Evolutionary conservation across 176 grass and related monocot species (phyloP).

Genomic region (Lolium rigidum): DNA sequence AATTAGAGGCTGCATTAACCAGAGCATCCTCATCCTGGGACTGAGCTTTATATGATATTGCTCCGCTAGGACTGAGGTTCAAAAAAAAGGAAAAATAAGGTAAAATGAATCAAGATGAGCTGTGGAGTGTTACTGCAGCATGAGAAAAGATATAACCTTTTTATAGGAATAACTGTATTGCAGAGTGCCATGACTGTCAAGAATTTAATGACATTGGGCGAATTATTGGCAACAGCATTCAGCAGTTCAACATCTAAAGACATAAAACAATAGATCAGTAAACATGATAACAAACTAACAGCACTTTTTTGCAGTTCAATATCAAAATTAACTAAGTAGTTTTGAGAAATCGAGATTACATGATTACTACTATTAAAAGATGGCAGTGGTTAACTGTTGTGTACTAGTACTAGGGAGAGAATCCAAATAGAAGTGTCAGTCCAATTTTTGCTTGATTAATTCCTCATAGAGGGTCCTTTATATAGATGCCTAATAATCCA

Average conservation of each 20-base stretch:
- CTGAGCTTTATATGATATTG: conserved; percentile 90
- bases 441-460: neutral
- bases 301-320: conserved; percentile 51
- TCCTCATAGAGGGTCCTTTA: neutral
- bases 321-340: conserved; percentile 47
- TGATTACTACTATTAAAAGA: conserved; percentile 28
- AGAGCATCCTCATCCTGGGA: conserved; percentile 99
- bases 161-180: conserved; percentile 93
- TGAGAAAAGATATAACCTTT: conserved; percentile 65
- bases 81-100: conserved; percentile 34
- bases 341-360: conserved; percentile 24
- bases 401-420: neutral
- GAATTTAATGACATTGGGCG: conserved; percentile 81
- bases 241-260: conserved; percentile 85
- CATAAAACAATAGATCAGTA: conserved; percentile 41
- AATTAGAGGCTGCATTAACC: conserved; percentile 82
- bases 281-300: conserved; percentile 38
- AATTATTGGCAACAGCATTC: conserved; percentile 81
- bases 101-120: conserved; percentile 6
- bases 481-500: neutral
- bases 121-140: neutral
- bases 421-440: neutral
- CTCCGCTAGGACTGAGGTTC: conserved; percentile 63
- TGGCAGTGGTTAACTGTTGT: neutral
- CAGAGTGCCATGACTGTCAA: conserved; percentile 89